Conservation (phyloP, 306 rosid genomes). For the Benincasa hispida region DNA sequence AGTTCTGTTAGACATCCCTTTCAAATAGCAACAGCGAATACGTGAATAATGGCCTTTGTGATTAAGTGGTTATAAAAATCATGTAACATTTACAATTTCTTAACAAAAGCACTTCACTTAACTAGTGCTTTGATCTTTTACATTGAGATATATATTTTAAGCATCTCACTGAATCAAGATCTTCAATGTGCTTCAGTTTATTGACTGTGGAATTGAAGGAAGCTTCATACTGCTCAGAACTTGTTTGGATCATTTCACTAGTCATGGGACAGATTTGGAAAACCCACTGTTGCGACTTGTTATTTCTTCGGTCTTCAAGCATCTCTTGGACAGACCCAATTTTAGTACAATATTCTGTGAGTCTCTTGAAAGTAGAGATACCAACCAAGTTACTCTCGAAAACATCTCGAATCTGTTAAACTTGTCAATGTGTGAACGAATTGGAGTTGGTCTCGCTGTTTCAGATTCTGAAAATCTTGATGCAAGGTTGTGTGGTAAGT, state of each 20-base stretch:
- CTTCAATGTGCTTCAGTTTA: constrained; percentile 35
- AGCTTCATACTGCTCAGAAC: constrained; percentile 72
- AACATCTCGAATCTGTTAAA: constrained; percentile 44
- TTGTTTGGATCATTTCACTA: constrained; percentile 61
- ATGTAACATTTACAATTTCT: neutral
- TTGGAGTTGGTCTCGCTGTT: constrained; percentile 72
- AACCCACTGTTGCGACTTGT: constrained; percentile 36
- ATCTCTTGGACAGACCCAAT: constrained; percentile 66
- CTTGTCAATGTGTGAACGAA: constrained; percentile 58
- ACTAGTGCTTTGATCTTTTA: neutral
- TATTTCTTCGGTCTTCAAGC: constrained; percentile 45
- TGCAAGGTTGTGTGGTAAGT: constrained; percentile 55
- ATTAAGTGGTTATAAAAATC: neutral
- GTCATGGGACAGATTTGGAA: constrained; percentile 31
- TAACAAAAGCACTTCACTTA: neutral
- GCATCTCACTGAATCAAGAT: constrained; percentile 13
- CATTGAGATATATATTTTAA: neutral
- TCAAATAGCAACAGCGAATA: neutral
- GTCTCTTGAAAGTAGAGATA: constrained; percentile 51
- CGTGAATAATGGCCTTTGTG: neutral
- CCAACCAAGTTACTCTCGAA: constrained; percentile 49
- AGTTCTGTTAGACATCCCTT: neutral
- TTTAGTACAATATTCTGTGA: constrained; percentile 70
- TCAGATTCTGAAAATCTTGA: constrained; percentile 80
- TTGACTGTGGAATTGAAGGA: constrained; percentile 67